A percentile compares a stretch with the other conserved stretches of the same genome.
phyloP scores from a whole-genome alignment of 805 yeast species.

The Candida arabinofermentans region DNA sequence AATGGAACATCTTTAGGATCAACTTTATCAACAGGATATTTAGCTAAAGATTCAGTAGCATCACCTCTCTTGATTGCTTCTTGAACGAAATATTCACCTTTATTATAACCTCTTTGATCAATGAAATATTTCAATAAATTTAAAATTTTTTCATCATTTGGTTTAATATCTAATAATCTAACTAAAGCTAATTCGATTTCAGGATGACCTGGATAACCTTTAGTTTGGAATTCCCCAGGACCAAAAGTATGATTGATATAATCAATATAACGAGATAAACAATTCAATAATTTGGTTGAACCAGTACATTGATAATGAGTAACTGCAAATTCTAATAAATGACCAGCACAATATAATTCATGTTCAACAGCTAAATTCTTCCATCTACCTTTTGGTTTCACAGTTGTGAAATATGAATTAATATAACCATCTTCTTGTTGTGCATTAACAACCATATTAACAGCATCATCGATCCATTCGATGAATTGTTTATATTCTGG shows the following conservation, averaged over 20 bases:
- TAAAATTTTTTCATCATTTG: conserved; percentile 16
- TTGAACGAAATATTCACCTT: conserved; percentile 17
- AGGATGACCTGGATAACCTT: conserved; percentile 27
- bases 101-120: conserved; percentile 20
- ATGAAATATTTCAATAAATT: conserved; percentile 20
- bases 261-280: conserved; percentile 20
- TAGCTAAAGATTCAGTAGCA: conserved; percentile 7
- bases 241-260: conserved; percentile 18
- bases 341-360: conserved; percentile 15
- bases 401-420: conserved; percentile 20
- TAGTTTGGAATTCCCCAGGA: conserved; percentile 13
- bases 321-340: conserved; percentile 22
- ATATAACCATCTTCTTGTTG: conserved; percentile 26
- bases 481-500: conserved; percentile 6
- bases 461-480: conserved; percentile 18
- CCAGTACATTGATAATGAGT: conserved; percentile 21
- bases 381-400: conserved; percentile 15
- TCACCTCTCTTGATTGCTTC: conserved; percentile 17
- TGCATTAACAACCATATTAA: conserved; percentile 17
- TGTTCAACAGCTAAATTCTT: conserved; percentile 9
- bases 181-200: conserved; percentile 27
- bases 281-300: conserved; percentile 12
- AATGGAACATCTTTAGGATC: conserved; percentile 7
- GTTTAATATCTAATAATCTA: conserved; percentile 15
- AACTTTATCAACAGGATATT: conserved; percentile 8